Evolutionary conservation across 192 early-diverging fungal genomes (phyloP), one percentile per base, ranked within the genome.

Genomic region (Coemansia sp.): DNA sequence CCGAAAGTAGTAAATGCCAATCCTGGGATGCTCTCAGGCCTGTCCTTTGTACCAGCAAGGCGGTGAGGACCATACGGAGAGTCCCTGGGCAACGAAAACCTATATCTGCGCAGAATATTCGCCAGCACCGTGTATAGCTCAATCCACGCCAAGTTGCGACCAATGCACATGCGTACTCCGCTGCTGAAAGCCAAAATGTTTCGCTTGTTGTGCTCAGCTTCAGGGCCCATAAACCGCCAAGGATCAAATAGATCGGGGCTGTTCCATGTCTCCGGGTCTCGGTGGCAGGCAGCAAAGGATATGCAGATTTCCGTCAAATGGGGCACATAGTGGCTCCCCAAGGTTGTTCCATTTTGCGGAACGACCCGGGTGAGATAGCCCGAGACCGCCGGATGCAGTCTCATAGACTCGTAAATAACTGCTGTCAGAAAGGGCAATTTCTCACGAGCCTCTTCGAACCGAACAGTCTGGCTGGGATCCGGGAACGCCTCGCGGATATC

Each of bases 41-140:
- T 10, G 8, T 0, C 18, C 9, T 20, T 49, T 0, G 50, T 46
- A 18, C 20, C n/a, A 0, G 12, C 0, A 1, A 18, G 5, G 9
- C 46, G 15, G 8, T 63, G 51, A 5, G 60, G 70, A 14, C 70
- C 70, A 21, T 73, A 73, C 3, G 55, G 44, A 7, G 65, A 45
- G 33, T 42, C 42, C 0, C 38, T 49, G 0, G 70, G 65, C 2
- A 68, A 35, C 28, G 45, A 38, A 16, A 75, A 57, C 9, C 63
- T 50, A 31, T 65, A 77, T 13, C 46, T 52, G 16, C 66, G 73
- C 33, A 80, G 40, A 12, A 78, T 15, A 18, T 80, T 75, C 7
- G 66, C 74, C 59, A 81, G 35, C 33, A 56, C 43, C 0, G 74
- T 67, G 23, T 67, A 69, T 50, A 81, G 18, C 36, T 78, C 74